Evolutionary conservation across 2,329 filamentous ascomycete species (phyloP).

Genomic region (Fusarium floridanum): DNA sequence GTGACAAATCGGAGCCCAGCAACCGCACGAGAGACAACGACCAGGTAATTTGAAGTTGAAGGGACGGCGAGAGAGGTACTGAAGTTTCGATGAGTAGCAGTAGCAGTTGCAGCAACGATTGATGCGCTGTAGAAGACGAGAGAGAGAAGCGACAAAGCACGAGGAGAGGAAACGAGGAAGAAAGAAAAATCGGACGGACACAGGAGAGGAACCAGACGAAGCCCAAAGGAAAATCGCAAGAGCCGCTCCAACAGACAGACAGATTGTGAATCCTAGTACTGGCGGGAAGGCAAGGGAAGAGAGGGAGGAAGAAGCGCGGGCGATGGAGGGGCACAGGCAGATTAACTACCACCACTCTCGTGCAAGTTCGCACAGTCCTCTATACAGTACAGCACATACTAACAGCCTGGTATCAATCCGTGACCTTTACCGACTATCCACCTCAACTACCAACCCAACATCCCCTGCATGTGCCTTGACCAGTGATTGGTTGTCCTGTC

Average conservation of each 20-base stretch:
- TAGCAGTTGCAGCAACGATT: conserved; percentile 5
- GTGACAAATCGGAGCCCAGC: conserved; percentile 7
- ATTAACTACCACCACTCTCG: conserved; percentile 9
- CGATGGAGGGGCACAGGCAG: conserved; percentile 17
- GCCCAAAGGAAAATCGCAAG: conserved; percentile 33
- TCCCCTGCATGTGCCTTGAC: conserved; percentile 15
- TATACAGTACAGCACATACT: conserved; percentile 16
- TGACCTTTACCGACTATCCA: conserved; percentile 26
- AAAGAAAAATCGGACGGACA: conserved; percentile 32
- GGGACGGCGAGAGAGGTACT: background rate
- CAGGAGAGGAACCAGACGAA: conserved; percentile 27
- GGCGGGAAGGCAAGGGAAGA: conserved; percentile 15
- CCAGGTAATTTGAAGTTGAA: background rate
- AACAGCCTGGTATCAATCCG: background rate
- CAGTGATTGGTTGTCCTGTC: conserved; percentile 24
- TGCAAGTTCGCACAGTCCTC: conserved; percentile 15
- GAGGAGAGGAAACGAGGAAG: conserved; percentile 7
- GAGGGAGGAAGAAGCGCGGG: conserved; percentile 8
- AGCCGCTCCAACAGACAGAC: conserved; percentile 25
- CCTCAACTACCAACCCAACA: conserved; percentile 8
- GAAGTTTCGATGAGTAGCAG: conserved; percentile 10
- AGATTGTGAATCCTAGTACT: conserved; percentile 21
- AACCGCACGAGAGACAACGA: conserved; percentile 11
- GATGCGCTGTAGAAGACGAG: background rate
- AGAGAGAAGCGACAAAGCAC: conserved; percentile 12